Conservation (phyloP, 768 basidiomycete species). For the Austroboletus eburneus region DNA sequence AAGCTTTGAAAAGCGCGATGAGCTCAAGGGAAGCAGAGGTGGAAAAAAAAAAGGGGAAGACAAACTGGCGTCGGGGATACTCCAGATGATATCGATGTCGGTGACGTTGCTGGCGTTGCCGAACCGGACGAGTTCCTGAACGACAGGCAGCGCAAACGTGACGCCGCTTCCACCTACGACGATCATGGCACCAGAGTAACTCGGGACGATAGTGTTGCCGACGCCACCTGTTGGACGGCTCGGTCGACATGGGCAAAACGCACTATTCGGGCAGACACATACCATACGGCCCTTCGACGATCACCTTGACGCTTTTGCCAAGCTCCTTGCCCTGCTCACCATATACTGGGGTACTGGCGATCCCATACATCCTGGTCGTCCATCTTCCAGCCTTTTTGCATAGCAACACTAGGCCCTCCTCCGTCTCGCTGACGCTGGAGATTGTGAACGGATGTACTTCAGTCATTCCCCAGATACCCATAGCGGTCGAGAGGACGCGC, state of each 20-base stretch:
- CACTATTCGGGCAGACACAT: conserved; percentile 8
- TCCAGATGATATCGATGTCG: conserved; percentile 66
- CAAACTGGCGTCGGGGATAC: conserved; percentile 51
- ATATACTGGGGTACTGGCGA: conserved; percentile 37
- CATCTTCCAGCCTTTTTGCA: conserved; percentile 65
- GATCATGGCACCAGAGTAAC: conserved; percentile 64
- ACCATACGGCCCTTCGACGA: conserved; percentile 58
- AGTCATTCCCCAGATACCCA: conserved; percentile 53
- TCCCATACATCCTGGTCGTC: conserved; percentile 55
- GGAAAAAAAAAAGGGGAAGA: neutral
- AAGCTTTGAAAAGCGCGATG: conserved; percentile 28
- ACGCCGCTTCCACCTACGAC: conserved; percentile 77
- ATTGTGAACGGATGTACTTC: conserved; percentile 84
- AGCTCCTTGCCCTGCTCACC: conserved; percentile 27
- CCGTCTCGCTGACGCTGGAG: conserved; percentile 52
- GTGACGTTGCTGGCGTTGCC: conserved; percentile 52
- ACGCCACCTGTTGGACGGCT: conserved; percentile 43
- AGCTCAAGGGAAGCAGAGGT: neutral
- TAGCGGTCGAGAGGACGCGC: conserved; percentile 51
- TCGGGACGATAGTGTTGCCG: conserved; percentile 57
- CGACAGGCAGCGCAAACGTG: conserved; percentile 57
- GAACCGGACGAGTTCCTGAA: conserved; percentile 57
- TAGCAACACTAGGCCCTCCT: conserved; percentile 63
- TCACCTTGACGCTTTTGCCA: conserved; percentile 32
- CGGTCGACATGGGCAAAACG: neutral